Percentiles rank a stretch among this genome's conserved stretches.
Conservation (phyloP, 768 basidiomycete species). For the Lentinula sp. region DNA sequence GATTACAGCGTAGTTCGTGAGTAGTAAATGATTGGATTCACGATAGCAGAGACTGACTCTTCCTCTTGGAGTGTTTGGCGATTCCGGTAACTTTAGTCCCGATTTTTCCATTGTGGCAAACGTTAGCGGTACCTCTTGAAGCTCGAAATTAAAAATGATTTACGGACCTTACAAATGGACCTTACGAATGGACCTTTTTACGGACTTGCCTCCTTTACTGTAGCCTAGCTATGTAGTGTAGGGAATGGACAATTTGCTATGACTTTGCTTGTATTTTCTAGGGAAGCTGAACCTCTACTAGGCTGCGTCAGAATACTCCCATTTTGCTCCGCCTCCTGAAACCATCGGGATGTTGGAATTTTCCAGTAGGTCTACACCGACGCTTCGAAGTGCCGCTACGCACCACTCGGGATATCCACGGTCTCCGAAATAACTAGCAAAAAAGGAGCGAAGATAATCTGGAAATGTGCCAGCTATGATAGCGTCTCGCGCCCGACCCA, state of each 20-base stretch:
- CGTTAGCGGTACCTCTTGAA: background rate
- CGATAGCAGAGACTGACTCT: background rate
- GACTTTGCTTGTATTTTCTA: background rate
- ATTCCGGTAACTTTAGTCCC: slow-evolving; percentile 3
- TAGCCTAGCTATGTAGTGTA: background rate
- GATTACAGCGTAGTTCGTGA: slow-evolving; percentile 1
- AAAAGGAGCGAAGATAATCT: slow-evolving; percentile 69
- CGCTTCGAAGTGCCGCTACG: slow-evolving; percentile 74
- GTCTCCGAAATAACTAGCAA: slow-evolving; percentile 69
- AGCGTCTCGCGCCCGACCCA: slow-evolving; percentile 80
- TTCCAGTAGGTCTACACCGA: slow-evolving; percentile 78
- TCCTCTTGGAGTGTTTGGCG: background rate
- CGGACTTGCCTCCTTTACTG: background rate
- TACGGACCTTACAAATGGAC: background rate
- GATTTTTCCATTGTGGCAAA: background rate
- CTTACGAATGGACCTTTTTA: background rate
- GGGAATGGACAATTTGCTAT: background rate
- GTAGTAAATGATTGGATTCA: background rate
- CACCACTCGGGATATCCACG: slow-evolving; percentile 87
- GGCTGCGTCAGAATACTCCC: slow-evolving; percentile 65
- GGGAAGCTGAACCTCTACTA: background rate
- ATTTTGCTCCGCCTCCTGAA: slow-evolving; percentile 62
- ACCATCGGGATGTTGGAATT: slow-evolving; percentile 42
- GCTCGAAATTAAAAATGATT: background rate
- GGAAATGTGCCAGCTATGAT: slow-evolving; percentile 78